A percentile compares a stretch with the other conserved stretches of the same genome.
These are phyloP conservation scores for Hymenoscyphus repandus DNA, from an alignment of 2,329 filamentous ascomycete species.

Conservation along the genomic window DNA sequence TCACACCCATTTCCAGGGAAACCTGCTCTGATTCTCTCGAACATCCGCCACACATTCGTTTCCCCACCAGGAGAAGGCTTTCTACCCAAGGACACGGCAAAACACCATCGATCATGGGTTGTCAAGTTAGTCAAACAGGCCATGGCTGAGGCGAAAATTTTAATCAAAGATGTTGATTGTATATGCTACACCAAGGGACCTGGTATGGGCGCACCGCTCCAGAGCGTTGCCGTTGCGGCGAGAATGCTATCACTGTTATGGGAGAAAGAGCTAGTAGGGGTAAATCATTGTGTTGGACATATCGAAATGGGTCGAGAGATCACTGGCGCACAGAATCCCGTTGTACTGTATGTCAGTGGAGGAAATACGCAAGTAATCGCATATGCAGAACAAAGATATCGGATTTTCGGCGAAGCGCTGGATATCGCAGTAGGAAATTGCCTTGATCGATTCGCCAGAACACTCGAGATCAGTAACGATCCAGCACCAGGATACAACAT, in stretches of 20 bases:
- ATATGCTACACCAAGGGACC: slow-evolving; percentile 95
- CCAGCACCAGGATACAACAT: slow-evolving; percentile 98
- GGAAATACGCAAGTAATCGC: slow-evolving; percentile 98
- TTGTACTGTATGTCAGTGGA: slow-evolving; percentile 91
- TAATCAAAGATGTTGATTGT: slow-evolving; percentile 69
- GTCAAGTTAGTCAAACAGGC: slow-evolving; percentile 75
- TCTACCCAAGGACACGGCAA: slow-evolving; percentile 91
- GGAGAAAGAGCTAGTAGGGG: slow-evolving; percentile 80
- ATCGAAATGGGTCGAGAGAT: slow-evolving; percentile 98
- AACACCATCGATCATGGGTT: slow-evolving; percentile 84
- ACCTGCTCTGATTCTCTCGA: slow-evolving; percentile 71
- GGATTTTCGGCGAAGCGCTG: slow-evolving; percentile 95
- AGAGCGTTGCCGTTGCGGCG: slow-evolving; percentile 79
- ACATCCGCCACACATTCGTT: slow-evolving; percentile 89
- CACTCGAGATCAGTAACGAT: slow-evolving; percentile 87
- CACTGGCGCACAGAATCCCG: slow-evolving; percentile 83
- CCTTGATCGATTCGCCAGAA: slow-evolving; percentile 90
- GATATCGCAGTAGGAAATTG: slow-evolving; percentile 98
- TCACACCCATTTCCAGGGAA: slow-evolving; percentile 55
- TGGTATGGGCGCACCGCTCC: slow-evolving; percentile 92
- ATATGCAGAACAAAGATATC: slow-evolving; percentile 88
- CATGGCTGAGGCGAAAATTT: slow-evolving; percentile 61
- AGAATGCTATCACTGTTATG: slow-evolving; percentile 78
- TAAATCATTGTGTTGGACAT: slow-evolving; percentile 97
- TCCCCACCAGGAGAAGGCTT: slow-evolving; percentile 92